phyloP scores from a whole-genome alignment of 306 rosid species.

The apple (Malus domestica) region ASM211411v1 NC_041791.1:2458501-2459000 shows the following conservation, averaged over 20 bases:
- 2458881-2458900: not conserved
- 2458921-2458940: not conserved
- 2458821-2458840: not conserved
- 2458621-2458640: not conserved
- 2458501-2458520: too few species aligned
- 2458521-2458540: too few species aligned
- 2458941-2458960: not conserved
- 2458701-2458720: not conserved
- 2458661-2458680: too few species aligned
- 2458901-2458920: not conserved
- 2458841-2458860: not conserved
- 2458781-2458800: not conserved
- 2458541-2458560: too few species aligned
- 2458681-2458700: not conserved
- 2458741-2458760: not conserved
- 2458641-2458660: too few species aligned
- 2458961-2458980: not conserved
- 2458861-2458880: not conserved
- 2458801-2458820: not conserved
- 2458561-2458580: too few species aligned
- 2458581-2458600: too few species aligned
- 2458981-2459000: constrained; percentile 19
- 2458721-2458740: not conserved
- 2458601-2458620: too few species aligned
- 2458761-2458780: not conserved